phyloP scores from a whole-genome alignment of 805 yeast genomes.

The Blastobotrys attinorum region DNA sequence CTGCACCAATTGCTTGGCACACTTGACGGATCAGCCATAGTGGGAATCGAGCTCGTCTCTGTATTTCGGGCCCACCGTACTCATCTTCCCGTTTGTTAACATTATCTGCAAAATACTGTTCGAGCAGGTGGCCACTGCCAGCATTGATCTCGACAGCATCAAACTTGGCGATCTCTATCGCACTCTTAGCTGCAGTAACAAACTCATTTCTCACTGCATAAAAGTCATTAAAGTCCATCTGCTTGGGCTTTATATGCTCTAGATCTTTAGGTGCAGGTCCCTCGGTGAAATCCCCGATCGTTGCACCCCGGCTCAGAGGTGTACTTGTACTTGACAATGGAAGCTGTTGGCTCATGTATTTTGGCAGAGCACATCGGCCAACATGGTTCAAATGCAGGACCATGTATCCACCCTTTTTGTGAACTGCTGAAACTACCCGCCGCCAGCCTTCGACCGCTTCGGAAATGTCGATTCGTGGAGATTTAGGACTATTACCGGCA shows the following conservation, averaged over 20 bases:
- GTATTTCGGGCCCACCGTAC: slow-evolving; percentile 56
- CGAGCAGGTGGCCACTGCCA: slow-evolving; percentile 52
- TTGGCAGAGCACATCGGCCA: slow-evolving; percentile 28
- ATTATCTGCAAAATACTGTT: slow-evolving; percentile 37
- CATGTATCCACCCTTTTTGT: slow-evolving; percentile 33
- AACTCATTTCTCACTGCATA: slow-evolving; percentile 35
- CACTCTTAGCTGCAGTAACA: slow-evolving; percentile 43
- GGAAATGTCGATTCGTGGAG: slow-evolving; percentile 26
- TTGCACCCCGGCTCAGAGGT: too few species aligned
- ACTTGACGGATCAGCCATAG: slow-evolving; percentile 45
- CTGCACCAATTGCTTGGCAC: slow-evolving; percentile 43
- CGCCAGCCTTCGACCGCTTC: slow-evolving; percentile 27
- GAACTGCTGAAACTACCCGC: slow-evolving; percentile 38
- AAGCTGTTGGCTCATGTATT: background rate
- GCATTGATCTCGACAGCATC: slow-evolving; percentile 60
- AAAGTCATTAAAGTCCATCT: slow-evolving; percentile 37
- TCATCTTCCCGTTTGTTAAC: slow-evolving; percentile 47
- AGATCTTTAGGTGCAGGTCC: background rate
- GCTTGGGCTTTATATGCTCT: slow-evolving; percentile 28
- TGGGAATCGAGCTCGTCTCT: slow-evolving; percentile 43
- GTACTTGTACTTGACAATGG: background rate
- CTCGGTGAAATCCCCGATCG: background rate
- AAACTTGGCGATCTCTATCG: slow-evolving; percentile 42
- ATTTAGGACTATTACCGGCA: slow-evolving; percentile 28
- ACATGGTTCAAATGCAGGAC: slow-evolving; percentile 40